phyloP scores from a whole-genome alignment of 768 basidiomycete species.

The Hemileccinum impolitum region DNA sequence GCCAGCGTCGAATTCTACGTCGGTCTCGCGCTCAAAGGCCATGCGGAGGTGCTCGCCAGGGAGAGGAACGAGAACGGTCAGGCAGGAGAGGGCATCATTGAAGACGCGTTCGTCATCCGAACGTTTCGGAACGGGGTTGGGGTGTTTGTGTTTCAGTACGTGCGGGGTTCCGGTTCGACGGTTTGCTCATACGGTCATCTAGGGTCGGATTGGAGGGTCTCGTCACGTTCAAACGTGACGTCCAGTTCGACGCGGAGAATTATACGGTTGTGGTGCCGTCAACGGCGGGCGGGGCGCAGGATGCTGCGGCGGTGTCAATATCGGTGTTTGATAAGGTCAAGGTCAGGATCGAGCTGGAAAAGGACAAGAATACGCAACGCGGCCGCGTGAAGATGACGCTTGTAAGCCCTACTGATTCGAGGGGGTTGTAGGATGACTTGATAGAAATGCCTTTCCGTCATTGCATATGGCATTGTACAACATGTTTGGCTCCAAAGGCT shows the following conservation, averaged over 20 bases:
- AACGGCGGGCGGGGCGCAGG: neutral
- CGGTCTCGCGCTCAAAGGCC: constrained; percentile 81
- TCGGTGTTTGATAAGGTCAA: constrained; percentile 52
- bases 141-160: constrained; percentile 94
- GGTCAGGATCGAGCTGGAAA: constrained; percentile 90
- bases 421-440: constrained; percentile 32
- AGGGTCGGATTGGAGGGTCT: constrained; percentile 94
- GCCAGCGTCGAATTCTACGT: constrained; percentile 99
- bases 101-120: constrained; percentile 91
- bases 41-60: constrained; percentile 39
- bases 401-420: constrained; percentile 60
- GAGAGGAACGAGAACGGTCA: constrained; percentile 29
- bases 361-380: constrained; percentile 90
- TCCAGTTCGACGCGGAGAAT: constrained; percentile 86
- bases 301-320: neutral
- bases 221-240: constrained; percentile 89
- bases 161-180: neutral
- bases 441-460: too few relatives aligned
- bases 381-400: constrained; percentile 86
- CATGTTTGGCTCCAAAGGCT: too few relatives aligned
- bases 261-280: constrained; percentile 76
- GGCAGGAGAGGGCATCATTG: constrained; percentile 44
- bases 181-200: neutral
- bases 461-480: too few relatives aligned
- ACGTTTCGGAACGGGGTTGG: constrained; percentile 93